Conservation (phyloP, 2,329 filamentous ascomycete species). For the Magnaporthales sp. region DNA sequence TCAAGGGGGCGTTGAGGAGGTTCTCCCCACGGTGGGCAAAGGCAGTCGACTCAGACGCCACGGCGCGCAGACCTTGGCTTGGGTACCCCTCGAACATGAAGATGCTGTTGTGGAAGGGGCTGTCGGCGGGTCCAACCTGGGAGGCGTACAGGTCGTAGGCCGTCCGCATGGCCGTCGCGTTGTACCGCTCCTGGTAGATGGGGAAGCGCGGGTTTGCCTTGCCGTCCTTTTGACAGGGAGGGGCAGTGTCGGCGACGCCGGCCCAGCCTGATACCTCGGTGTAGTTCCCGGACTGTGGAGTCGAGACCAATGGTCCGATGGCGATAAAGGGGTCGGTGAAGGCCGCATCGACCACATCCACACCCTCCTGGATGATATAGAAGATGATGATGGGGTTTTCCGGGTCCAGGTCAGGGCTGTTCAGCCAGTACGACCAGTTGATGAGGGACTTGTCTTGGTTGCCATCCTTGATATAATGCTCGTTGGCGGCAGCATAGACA, state of each 20-base stretch:
- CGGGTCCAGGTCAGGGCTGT: constrained; percentile 29
- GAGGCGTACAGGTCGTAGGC: constrained; percentile 24
- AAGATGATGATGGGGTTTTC: constrained; percentile 27
- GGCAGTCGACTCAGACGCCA: constrained; percentile 27
- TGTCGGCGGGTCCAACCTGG: constrained; percentile 15
- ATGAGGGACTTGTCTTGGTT: constrained; percentile 32
- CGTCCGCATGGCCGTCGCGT: constrained; percentile 18
- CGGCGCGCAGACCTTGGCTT: constrained; percentile 29
- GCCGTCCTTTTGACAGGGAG: constrained; percentile 32
- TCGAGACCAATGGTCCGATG: constrained; percentile 26
- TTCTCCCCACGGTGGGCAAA: constrained; percentile 37
- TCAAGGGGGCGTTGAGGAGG: constrained; percentile 28
- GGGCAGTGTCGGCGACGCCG: constrained; percentile 24
- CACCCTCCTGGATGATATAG: constrained; percentile 33
- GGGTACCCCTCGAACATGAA: constrained; percentile 51
- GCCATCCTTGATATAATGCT: constrained; percentile 28
- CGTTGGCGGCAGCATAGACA: constrained; percentile 33
- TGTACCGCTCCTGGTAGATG: constrained; percentile 31
- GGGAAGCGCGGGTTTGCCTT: constrained; percentile 32
- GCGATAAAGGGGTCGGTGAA: constrained; percentile 34
- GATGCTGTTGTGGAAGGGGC: constrained; percentile 22
- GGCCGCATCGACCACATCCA: constrained; percentile 26
- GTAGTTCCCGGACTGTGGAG: constrained; percentile 29
- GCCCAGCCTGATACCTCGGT: constrained; percentile 34
- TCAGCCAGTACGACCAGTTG: constrained; percentile 41